Percentiles rank a stretch among this genome's conserved stretches.
phyloP scores from a whole-genome alignment of 495 filamentous ascomycete genomes.

The Umbilicaria muhlenbergii region DNA sequence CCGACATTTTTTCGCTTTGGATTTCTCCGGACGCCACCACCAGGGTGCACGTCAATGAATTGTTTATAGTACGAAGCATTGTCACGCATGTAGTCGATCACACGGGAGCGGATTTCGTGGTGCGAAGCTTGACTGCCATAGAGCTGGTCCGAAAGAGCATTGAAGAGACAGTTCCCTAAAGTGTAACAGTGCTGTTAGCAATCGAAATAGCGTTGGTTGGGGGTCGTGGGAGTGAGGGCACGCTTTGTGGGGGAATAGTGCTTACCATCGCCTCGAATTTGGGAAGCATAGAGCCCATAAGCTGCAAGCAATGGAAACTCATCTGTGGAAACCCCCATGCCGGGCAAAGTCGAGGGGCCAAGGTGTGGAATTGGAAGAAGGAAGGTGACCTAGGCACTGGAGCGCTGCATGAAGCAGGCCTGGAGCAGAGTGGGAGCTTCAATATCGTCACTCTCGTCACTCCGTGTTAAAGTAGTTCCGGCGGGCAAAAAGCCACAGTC shows the following conservation, averaged over 20 bases:
- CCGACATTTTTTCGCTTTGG: conserved; percentile 44
- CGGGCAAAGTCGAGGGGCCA: conserved; percentile 1
- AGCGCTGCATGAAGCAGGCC: conserved; percentile 1
- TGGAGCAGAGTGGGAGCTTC: not conserved
- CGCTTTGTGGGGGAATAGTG: not conserved
- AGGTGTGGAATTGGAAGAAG: not conserved
- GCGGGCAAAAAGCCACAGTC: too few relatives aligned
- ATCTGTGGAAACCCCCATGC: conserved; percentile 17
- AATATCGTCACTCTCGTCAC: not conserved
- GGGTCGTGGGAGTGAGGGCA: not conserved
- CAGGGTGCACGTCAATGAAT: conserved; percentile 42
- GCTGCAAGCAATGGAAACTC: conserved; percentile 39
- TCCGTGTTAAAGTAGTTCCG: too few relatives aligned
- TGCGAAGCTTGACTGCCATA: conserved; percentile 46
- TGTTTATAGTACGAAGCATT: conserved; percentile 48
- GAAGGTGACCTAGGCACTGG: not conserved
- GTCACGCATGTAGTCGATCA: conserved; percentile 47
- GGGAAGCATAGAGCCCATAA: conserved; percentile 31
- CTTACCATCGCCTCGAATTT: conserved; percentile 35
- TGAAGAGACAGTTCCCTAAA: conserved; percentile 61
- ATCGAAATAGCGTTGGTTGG: not conserved
- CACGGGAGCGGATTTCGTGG: conserved; percentile 38
- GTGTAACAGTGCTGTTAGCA: conserved; percentile 3
- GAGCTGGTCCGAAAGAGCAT: conserved; percentile 61
- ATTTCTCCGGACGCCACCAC: conserved; percentile 44